Conservation (phyloP, 495 filamentous ascomycete genomes). For the Penicillium paradoxum region DNA sequence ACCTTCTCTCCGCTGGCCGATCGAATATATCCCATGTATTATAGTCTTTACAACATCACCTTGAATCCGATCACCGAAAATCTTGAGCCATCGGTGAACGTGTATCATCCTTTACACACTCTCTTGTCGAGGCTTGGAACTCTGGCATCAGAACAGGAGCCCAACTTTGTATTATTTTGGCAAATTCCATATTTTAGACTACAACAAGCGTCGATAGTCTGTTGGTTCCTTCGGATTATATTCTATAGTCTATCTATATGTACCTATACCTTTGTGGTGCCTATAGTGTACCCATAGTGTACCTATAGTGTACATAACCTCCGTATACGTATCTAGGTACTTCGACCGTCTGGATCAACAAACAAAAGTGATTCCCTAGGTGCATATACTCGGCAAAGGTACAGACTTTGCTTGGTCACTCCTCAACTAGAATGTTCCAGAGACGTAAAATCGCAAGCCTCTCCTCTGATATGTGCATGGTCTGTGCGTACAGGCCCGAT, state of each 20-base stretch:
- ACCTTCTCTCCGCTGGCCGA: neutral
- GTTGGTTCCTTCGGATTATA: neutral
- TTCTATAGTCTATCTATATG: neutral
- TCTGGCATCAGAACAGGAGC: neutral
- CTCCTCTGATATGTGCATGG: slow-evolving; percentile 6
- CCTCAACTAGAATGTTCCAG: slow-evolving; percentile 5
- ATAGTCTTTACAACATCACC: slow-evolving; percentile 6
- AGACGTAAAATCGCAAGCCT: slow-evolving; percentile 1
- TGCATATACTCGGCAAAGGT: no score
- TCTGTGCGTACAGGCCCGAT: slow-evolving; percentile 21
- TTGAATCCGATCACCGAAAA: neutral
- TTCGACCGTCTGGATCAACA: no score
- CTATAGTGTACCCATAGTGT: neutral
- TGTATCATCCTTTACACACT: neutral
- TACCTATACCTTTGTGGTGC: neutral
- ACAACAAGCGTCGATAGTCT: neutral
- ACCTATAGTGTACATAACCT: no score
- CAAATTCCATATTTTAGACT: neutral
- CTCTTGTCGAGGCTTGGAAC: neutral
- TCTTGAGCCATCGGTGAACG: neutral
- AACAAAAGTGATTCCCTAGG: no score
- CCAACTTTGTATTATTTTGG: neutral
- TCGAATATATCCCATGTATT: slow-evolving; percentile 13
- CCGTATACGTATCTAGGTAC: no score
- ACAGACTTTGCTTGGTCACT: no score